Base-by-base conservation (phyloP, 345 rosid genomes). In the Pistacia atlantica region DNA sequence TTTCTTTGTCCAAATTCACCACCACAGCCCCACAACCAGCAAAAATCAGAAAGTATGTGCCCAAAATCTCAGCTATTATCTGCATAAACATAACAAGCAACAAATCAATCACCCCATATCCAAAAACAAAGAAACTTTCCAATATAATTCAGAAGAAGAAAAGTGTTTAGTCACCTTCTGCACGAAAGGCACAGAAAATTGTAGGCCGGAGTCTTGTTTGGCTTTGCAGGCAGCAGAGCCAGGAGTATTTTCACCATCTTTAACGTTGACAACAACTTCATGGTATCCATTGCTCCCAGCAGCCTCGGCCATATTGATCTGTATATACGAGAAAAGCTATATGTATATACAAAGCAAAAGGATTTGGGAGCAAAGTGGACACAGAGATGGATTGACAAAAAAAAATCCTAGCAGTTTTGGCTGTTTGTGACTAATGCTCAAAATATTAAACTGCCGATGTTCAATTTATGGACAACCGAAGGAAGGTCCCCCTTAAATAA, bases 1-100 rank as follows among this genome's bases (percentile, higher is more conserved):
- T 86, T 6, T 87, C 92, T n/a, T 86, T 78, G 78, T 88, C 85
- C 18, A 72, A 16, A 84, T 95, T 89, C 70, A 89, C 97, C 11
- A 87, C 94, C 79, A 95, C 97, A 31, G 99, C 22, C 11, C 84
- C 83, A 76, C 97, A 95, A 8, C 99, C 99, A 0, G 99, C 93
- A 57, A 93, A 95, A 80, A 95, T 93, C 90, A 95, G 75, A 65
- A 95, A 95, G 77, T 90, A 95, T 2, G 99, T 95, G 38, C 98
- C 99, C n/a, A 85, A 7, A 16, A 85, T 18, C 89, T 95, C 99
- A 0, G 97, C 99, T 66, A 88, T 55, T 73, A 93, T 35, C 98
- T 95, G 87, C 80, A 78, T 13, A 67, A 69, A 20, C 45, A 17
- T 3, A 54, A 42, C 5, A 20, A 33, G 65, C 5, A 9, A 46